These are phyloP conservation scores for Penicillium sp. DNA, from an alignment of 2,329 filamentous ascomycete genomes.

Conservation along the genomic window DNA sequence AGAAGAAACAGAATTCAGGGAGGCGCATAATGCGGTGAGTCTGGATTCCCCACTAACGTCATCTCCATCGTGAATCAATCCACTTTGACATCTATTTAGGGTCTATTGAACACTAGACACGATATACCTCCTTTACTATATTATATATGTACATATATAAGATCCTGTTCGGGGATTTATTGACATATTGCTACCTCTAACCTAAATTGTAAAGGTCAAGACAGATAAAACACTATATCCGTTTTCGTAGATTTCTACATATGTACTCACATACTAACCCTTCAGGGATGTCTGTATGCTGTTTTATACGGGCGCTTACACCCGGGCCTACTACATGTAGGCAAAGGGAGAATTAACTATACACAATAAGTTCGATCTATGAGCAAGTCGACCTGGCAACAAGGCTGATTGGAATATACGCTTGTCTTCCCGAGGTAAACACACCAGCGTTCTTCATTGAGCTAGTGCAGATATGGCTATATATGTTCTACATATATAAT, in stretches of 20 bases:
- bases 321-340: background rate
- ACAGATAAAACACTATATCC: background rate
- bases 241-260: background rate
- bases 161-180: background rate
- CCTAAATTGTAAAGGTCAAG: background rate
- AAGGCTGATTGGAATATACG: background rate
- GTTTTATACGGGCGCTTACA: background rate
- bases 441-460: background rate
- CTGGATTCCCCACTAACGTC: conserved; percentile 28
- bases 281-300: background rate
- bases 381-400: background rate
- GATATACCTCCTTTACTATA: background rate
- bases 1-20: background rate
- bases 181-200: background rate
- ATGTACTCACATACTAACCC: background rate
- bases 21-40: conserved; percentile 22
- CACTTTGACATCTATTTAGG: background rate
- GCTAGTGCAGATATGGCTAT: background rate
- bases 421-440: background rate
- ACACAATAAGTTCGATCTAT: background rate
- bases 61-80: conserved; percentile 16
- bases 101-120: too few species aligned
- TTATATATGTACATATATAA: background rate
- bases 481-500: background rate
- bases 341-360: background rate